Percentiles rank a stretch among this genome's conserved stretches.
phyloP scores from a whole-genome alignment of 352 stramenopile genomes.

The Phytophthora sp. region DNA sequence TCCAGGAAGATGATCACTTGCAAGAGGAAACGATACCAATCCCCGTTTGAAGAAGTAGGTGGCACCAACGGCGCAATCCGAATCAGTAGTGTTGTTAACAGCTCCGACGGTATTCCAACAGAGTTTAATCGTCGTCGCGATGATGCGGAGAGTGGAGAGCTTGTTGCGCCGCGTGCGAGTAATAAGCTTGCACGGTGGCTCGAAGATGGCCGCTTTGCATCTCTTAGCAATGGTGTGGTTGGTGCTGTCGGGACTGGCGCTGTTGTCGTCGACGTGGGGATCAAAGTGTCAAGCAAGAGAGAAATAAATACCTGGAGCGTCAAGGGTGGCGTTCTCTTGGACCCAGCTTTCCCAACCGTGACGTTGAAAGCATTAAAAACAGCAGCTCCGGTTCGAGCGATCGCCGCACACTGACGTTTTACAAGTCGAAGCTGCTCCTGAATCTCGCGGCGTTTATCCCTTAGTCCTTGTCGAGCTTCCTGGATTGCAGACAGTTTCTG shows the following conservation, averaged over 20 bases:
- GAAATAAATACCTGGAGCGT: slow-evolving; percentile 41
- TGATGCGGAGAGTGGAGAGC: slow-evolving; percentile 1
- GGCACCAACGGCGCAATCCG: slow-evolving; percentile 22
- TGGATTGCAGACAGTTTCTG: slow-evolving; percentile 29
- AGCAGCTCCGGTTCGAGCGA: slow-evolving; percentile 37
- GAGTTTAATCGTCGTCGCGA: slow-evolving; percentile 8
- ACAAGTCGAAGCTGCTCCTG: slow-evolving; percentile 19
- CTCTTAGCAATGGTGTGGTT: not conserved
- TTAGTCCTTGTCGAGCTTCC: slow-evolving; percentile 26
- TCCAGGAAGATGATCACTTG: slow-evolving; percentile 17
- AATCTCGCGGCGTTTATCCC: slow-evolving; percentile 18
- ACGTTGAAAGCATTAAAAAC: slow-evolving; percentile 58
- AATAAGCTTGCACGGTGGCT: slow-evolving; percentile 8
- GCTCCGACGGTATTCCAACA: slow-evolving; percentile 2
- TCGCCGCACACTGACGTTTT: slow-evolving; percentile 3
- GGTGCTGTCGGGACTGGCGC: not conserved
- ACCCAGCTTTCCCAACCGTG: not conserved
- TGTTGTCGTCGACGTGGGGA: not conserved
- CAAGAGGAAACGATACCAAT: slow-evolving; percentile 42
- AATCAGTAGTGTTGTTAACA: slow-evolving; percentile 19
- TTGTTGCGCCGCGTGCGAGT: slow-evolving; percentile 3
- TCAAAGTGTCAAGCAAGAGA: slow-evolving; percentile 29
- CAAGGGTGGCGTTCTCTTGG: slow-evolving; percentile 21
- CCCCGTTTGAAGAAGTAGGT: slow-evolving; percentile 3
- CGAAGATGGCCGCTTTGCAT: slow-evolving; percentile 4